Evolutionary conservation across 2,329 filamentous ascomycete species (phyloP), one percentile per base, ranked within the genome.

Genomic region (Aureobasidium subglaciale): DNA sequence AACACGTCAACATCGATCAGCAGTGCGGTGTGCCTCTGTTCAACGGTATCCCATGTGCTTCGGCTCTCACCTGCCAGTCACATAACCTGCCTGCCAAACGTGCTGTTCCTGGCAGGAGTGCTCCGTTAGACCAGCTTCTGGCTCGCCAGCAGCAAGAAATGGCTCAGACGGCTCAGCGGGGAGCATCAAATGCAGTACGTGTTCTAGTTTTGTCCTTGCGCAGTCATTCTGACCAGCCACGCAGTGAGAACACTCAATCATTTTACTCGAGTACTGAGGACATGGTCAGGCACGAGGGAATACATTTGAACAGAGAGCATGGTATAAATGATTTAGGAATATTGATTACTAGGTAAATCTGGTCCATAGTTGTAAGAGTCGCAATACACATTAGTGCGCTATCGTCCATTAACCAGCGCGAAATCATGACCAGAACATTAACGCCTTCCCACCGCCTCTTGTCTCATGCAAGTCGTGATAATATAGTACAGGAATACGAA

Each of bases 401-500:
- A 10, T 37, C 24, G 8, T 41, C 38, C 29, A 24, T 43, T 30
- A n/a, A 25, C 50, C 50, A 50, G 32, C 45, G 32, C 32, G 7
- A 24, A n/a, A 32, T 30, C 45, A 46, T 46, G 42, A 15, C 30
- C 43, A 54, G 20, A 54, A 34, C 38, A 29, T 16, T 48, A 34
- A 49, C 54, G 54, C 54, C 54, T 29, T 32, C 3, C 52, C 34
- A 11, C 22, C 25, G 20, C 20, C 30, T 54, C 50, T 54, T 56
- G 22, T 34, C 34, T 56, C 42, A 25, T 56, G 16, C 34, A 35
- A 30, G 43, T 56, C 54, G 43, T 55, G 22, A 55, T 49, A 42
- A 30, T 49, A 56, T 56, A 49, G 27, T 56, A 49, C 54, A 49
- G 54, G 13, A 42, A 48, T 48, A 49, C 30, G 53, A 49, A 48